Conservation (phyloP, 2,329 filamentous ascomycete species). For the Didymella keratinophila region DNA sequence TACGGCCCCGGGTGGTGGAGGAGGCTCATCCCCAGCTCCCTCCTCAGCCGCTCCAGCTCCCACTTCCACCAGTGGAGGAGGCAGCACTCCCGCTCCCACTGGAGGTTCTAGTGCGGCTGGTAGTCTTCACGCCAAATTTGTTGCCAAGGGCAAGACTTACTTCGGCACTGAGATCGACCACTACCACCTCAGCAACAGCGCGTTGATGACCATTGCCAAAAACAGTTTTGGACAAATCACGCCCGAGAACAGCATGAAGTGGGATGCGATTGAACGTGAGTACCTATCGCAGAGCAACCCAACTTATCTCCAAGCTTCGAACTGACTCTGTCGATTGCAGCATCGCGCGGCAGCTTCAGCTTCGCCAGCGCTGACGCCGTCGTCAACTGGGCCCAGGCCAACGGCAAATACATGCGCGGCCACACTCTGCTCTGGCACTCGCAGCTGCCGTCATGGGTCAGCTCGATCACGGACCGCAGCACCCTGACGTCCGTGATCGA, state of each 20-base stretch:
- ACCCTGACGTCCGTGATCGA: neutral
- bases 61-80: neutral
- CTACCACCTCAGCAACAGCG: constrained; percentile 4
- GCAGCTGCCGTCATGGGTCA: neutral
- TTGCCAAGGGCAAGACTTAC: constrained; percentile 2
- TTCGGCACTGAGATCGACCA: constrained; percentile 6
- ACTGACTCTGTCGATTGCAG: neutral
- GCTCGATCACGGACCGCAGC: neutral
- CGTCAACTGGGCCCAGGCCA: neutral
- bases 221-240: neutral
- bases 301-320: neutral
- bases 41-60: neutral
- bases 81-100: neutral
- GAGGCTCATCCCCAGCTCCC: neutral
- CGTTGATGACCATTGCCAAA: constrained; percentile 1
- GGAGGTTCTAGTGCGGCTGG: neutral
- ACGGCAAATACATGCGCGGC: neutral
- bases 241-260: neutral
- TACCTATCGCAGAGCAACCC: neutral
- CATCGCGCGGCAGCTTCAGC: neutral
- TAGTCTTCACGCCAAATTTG: neutral
- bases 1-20: neutral
- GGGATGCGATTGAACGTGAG: neutral
- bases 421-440: neutral
- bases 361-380: neutral